Percentiles rank a stretch among this genome's conserved stretches.
Conservation (phyloP, 441 rosid genomes). For the Populus hybrid region DNA sequence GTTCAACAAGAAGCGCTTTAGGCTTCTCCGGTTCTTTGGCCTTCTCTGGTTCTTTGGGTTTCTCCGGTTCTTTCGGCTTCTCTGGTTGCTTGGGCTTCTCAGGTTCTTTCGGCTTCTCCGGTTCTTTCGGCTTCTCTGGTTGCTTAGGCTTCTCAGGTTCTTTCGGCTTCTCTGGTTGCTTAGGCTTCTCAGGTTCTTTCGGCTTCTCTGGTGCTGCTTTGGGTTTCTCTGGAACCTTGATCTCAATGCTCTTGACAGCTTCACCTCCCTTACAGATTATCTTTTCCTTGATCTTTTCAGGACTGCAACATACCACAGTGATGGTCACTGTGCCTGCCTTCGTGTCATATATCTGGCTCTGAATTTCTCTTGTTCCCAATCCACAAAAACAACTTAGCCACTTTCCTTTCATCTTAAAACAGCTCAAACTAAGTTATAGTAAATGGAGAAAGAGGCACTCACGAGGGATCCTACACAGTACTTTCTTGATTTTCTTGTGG, state of each 20-base stretch:
- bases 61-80: background rate
- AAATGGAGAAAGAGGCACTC: conserved; percentile 20
- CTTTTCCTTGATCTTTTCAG: conserved; percentile 62
- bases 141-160: conserved; percentile 19
- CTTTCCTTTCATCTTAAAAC: background rate
- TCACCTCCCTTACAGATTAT: conserved; percentile 55
- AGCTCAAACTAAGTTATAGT: background rate
- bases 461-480: conserved; percentile 68
- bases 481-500: conserved; percentile 66
- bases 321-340: conserved; percentile 57
- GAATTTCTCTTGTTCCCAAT: conserved; percentile 69
- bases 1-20: conserved; percentile 9
- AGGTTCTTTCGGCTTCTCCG: conserved; percentile 13
- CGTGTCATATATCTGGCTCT: conserved; percentile 54
- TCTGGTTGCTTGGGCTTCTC: conserved; percentile 8
- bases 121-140: conserved; percentile 23
- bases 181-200: conserved; percentile 17
- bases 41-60: conserved; percentile 22
- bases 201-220: conserved; percentile 11
- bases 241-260: conserved; percentile 51
- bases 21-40: conserved; percentile 18
- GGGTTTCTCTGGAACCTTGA: conserved; percentile 14
- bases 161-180: conserved; percentile 10
- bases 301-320: conserved; percentile 68
- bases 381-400: conserved; percentile 35